Conservation (phyloP, 768 basidiomycete species). For the Mycena amicta region DNA sequence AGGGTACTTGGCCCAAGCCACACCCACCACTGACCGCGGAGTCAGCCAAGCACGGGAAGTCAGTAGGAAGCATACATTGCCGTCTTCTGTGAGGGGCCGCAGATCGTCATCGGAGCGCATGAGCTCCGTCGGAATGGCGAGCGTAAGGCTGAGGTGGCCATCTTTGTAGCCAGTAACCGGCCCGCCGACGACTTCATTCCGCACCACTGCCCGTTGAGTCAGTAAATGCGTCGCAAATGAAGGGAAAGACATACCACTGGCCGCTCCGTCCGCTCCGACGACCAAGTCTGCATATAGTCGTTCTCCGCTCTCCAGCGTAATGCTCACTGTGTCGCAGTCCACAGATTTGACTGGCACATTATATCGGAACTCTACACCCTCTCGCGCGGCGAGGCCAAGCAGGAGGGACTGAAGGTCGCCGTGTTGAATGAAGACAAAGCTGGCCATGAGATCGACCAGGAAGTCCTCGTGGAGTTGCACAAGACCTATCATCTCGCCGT, state of each 20-base stretch:
- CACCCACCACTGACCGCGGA: constrained; percentile 33
- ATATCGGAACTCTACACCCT: constrained; percentile 51
- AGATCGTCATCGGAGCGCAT: constrained; percentile 38
- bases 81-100: constrained; percentile 26
- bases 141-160: constrained; percentile 33
- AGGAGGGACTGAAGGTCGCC: constrained; percentile 53
- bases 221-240: not conserved
- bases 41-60: not conserved
- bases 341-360: constrained; percentile 38
- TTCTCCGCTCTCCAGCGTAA: constrained; percentile 45
- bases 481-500: constrained; percentile 34
- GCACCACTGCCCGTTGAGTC: constrained; percentile 24
- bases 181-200: constrained; percentile 34
- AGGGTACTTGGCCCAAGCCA: constrained; percentile 34
- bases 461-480: constrained; percentile 52
- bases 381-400: constrained; percentile 44
- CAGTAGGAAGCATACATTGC: constrained; percentile 30
- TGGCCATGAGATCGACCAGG: constrained; percentile 40
- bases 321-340: constrained; percentile 34
- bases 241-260: constrained; percentile 27
- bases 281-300: constrained; percentile 52
- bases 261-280: constrained; percentile 62
- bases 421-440: constrained; percentile 47
- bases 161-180: constrained; percentile 27
- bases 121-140: constrained; percentile 33